Evolutionary conservation across 2,329 filamentous ascomycete genomes (phyloP), one percentile per base, ranked within the genome.

Genomic region (Fusarium irregulare): DNA sequence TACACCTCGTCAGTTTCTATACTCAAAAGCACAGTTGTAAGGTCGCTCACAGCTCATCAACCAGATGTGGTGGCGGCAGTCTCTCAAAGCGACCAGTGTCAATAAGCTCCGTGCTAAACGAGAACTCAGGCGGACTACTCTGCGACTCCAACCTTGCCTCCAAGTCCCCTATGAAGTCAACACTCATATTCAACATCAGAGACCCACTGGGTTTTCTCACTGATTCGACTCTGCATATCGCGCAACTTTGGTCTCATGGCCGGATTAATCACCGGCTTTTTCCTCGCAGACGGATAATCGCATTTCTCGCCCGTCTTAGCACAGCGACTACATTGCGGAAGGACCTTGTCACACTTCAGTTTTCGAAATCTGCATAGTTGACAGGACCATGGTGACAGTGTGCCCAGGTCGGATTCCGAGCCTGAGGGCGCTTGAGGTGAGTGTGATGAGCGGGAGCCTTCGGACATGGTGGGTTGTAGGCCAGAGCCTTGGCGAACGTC

Each of bases 131-230:
- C 0, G 65, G 57, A 1, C 50, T 48, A 10, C 41, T 55, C 51
- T 66, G 50, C 2, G 56, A 51, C 23, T 67, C 64, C 7, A 72
- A 21, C 20, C 56, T 56, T 0, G 45, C 53, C 37, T 72, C 70
- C 40, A 91, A 84, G 51, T 87, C 81, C 30, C 66, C 70, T 72
- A 7, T 3, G 9, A 6, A 34, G 21, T n/a, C 13, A 51, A 11
- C 16, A 27, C n/a, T 3, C 4, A 11, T 1, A 11, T 2, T n/a
- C 3, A 3, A 16, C 4, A 16, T 27, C 6, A 3, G 7, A 25
- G 25, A 8, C 11, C 3, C 13, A 23, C 7, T 4, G 8, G n/a
- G 23, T 20, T 32, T 3, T 46, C 67, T 30, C 41, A 66, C 67
- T 54, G 9, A 70, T 70, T 7, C 50, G 64, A 14, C 37, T 57